Evolutionary conservation across 768 basidiomycete species (phyloP).

Genomic region (Boletus eberwhitei): DNA sequence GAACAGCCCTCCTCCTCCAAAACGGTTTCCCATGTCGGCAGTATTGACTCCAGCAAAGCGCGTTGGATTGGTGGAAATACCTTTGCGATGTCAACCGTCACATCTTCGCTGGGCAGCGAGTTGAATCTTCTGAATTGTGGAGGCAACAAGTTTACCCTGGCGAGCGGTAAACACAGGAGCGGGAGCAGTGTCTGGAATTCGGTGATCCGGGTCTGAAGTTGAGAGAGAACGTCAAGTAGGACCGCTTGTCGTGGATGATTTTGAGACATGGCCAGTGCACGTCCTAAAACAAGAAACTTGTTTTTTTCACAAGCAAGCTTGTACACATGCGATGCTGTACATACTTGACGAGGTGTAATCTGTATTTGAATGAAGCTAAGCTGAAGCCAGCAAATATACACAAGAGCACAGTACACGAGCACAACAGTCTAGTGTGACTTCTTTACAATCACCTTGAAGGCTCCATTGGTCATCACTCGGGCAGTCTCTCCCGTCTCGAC

Average conservation of each 20-base stretch:
- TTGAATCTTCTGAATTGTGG: slow-evolving; percentile 50
- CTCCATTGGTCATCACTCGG: slow-evolving; percentile 61
- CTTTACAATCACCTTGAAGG: slow-evolving; percentile 43
- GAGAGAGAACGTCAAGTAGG: slow-evolving; percentile 38
- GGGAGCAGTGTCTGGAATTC: slow-evolving; percentile 50
- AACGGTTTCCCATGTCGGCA: slow-evolving; percentile 63
- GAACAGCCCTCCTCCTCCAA: slow-evolving; percentile 49
- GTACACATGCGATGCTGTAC: too few relatives aligned
- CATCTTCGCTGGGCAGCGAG: slow-evolving; percentile 27
- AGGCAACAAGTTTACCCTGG: slow-evolving; percentile 54
- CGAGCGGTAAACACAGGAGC: slow-evolving; percentile 59
- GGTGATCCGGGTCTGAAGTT: slow-evolving; percentile 45
- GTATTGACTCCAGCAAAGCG: slow-evolving; percentile 56
- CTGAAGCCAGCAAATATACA: neutral
- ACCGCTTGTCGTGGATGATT: slow-evolving; percentile 3
- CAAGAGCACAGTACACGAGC: neutral
- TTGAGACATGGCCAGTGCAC: slow-evolving; percentile 6
- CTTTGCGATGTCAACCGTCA: slow-evolving; percentile 24
- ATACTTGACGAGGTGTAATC: neutral
- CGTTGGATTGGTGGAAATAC: slow-evolving; percentile 59
- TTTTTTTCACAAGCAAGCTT: too few relatives aligned
- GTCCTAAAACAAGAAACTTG: neutral
- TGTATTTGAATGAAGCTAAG: neutral
- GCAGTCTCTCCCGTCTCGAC: slow-evolving; percentile 41
- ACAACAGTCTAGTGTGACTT: slow-evolving; percentile 1